Percentiles rank a stretch among this genome's conserved stretches.
Conservation (phyloP, 345 rosid species). For the Salix arbutifolia region DNA sequence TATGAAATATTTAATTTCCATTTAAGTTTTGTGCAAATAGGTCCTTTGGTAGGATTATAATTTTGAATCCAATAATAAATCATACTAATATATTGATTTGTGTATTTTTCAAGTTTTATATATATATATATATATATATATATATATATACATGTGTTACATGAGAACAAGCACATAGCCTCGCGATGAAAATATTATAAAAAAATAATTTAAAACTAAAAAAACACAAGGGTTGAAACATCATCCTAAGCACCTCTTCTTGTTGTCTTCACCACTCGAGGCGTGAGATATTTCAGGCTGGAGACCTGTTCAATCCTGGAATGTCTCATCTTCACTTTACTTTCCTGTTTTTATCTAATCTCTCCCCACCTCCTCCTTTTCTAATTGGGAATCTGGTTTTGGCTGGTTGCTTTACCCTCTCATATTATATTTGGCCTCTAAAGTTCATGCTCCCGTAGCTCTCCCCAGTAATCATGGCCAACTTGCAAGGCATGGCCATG, state of each 20-base stretch:
- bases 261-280: too few relatives aligned
- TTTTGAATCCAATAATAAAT: neutral
- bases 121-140: too few relatives aligned
- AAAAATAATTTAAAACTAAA: too few relatives aligned
- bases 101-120: too few relatives aligned
- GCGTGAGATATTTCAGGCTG: neutral
- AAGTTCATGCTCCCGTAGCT: neutral
- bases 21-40: neutral
- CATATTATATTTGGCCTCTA: neutral
- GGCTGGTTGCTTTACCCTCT: slow-evolving; percentile 5
- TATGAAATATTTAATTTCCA: too few relatives aligned
- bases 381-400: slow-evolving; percentile 5
- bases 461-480: neutral
- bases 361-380: neutral
- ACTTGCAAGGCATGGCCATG: neutral
- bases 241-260: too few relatives aligned
- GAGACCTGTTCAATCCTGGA: neutral
- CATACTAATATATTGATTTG: too few relatives aligned
- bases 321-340: neutral
- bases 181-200: too few relatives aligned
- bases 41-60: neutral
- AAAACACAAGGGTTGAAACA: too few relatives aligned
- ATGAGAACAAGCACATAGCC: too few relatives aligned
- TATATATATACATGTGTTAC: too few relatives aligned
- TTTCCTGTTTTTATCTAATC: neutral